Percentiles rank a stretch among this genome's conserved stretches.
Conservation (phyloP, 805 yeast species). For the Tetrapisispora pingtungensis region DNA sequence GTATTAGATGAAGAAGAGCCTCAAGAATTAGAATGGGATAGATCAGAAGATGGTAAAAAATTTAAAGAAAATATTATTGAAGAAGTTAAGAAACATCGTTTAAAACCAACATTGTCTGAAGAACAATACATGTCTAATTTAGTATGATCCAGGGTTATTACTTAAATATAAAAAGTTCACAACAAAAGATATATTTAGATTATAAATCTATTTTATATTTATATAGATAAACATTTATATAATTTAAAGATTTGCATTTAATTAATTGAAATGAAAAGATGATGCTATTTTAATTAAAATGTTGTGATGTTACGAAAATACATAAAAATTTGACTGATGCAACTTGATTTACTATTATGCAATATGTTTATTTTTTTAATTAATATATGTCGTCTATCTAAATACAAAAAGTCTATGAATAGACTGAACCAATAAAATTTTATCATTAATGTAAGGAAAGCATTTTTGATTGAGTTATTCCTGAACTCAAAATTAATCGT, state of each 20-base stretch:
- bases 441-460: not conserved
- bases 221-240: not conserved
- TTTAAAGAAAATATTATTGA: conserved; percentile 18
- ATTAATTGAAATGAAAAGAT: not conserved
- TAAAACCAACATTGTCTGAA: conserved; percentile 19
- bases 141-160: no score
- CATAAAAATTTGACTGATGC: no score
- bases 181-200: no score
- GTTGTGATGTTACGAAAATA: no score
- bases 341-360: not conserved
- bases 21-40: conserved; percentile 34
- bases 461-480: not conserved
- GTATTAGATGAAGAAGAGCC: conserved; percentile 52
- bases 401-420: no score
- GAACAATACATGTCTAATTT: conserved; percentile 21
- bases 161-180: not conserved
- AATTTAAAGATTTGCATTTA: not conserved
- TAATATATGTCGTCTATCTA: no score
- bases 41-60: conserved; percentile 29
- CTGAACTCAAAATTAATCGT: conserved; percentile 42
- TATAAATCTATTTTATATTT: no score
- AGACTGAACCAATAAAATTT: no score
- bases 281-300: no score
- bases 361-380: not conserved
- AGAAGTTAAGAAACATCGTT: conserved; percentile 15